Evolutionary conservation across 2,329 filamentous ascomycete genomes (phyloP).

Genomic region (Hypoxylon sp.): DNA sequence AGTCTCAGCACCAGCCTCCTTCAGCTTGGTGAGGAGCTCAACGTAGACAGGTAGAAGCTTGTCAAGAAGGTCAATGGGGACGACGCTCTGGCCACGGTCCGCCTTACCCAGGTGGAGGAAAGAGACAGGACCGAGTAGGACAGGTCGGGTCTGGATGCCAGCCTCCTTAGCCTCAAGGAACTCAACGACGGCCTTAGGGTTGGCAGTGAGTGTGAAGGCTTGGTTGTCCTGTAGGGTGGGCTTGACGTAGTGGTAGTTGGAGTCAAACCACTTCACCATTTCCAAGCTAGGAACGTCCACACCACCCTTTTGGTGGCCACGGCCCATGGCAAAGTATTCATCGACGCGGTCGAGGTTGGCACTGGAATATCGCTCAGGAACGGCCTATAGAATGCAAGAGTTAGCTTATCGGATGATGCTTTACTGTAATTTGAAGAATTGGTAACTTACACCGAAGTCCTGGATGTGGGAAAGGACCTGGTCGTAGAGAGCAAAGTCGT

Average conservation of each 20-base stretch:
- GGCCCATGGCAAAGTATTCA: slow-evolving; percentile 99
- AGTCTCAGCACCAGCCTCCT: slow-evolving; percentile 94
- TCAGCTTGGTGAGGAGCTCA: slow-evolving; percentile 92
- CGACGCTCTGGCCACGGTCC: slow-evolving; percentile 92
- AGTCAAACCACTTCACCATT: slow-evolving; percentile 99
- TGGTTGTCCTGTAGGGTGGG: slow-evolving; percentile 97
- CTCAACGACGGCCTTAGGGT: slow-evolving; percentile 94
- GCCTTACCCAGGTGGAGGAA: slow-evolving; percentile 99
- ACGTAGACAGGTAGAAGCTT: slow-evolving; percentile 96
- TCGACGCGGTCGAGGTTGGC: slow-evolving; percentile 90
- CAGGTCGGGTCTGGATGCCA: slow-evolving; percentile 91
- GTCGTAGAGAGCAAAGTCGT: slow-evolving; percentile 99
- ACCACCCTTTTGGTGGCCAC: slow-evolving; percentile 95
- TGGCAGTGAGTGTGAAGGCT: slow-evolving; percentile 88
- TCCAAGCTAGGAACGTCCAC: slow-evolving; percentile 94
- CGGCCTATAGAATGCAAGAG: slow-evolving; percentile 69
- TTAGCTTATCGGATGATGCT: slow-evolving; percentile 39
- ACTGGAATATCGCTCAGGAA: slow-evolving; percentile 93
- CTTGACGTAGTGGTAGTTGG: slow-evolving; percentile 99
- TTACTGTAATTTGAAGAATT: background rate
- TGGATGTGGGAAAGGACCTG: slow-evolving; percentile 98
- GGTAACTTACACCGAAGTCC: slow-evolving; percentile 86
- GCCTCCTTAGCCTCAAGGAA: slow-evolving; percentile 99
- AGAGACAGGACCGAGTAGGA: slow-evolving; percentile 94
- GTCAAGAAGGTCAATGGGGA: slow-evolving; percentile 93